Percentiles rank a stretch among this genome's conserved stretches.
phyloP scores from a whole-genome alignment of 805 yeast genomes.

The Pichia manshurica region DNA sequence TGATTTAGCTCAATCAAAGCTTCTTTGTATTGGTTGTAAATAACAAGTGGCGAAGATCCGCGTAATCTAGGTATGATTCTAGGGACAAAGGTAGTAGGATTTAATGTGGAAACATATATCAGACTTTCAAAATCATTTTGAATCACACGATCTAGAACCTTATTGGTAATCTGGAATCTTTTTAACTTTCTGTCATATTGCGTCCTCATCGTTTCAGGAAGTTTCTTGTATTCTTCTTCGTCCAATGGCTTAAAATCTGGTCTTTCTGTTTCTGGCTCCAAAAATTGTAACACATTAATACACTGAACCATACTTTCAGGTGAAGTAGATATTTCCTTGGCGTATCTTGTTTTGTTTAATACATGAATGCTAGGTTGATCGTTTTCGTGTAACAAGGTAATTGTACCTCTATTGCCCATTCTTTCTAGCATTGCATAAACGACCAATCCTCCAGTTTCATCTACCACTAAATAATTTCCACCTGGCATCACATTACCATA shows the following conservation, averaged over 20 bases:
- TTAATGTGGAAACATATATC: slow-evolving; percentile 65
- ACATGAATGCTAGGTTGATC: slow-evolving; percentile 84
- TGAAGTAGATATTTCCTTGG: slow-evolving; percentile 40
- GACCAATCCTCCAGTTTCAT: slow-evolving; percentile 92
- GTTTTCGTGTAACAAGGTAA: slow-evolving; percentile 80
- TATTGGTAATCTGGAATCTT: slow-evolving; percentile 47
- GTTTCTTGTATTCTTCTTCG: slow-evolving; percentile 45
- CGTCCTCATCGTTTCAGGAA: slow-evolving; percentile 55
- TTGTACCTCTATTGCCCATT: slow-evolving; percentile 70
- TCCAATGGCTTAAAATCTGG: slow-evolving; percentile 40
- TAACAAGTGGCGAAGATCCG: slow-evolving; percentile 83
- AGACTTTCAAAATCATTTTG: slow-evolving; percentile 66
- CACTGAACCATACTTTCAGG: slow-evolving; percentile 36
- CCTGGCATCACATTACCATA: slow-evolving; percentile 83
- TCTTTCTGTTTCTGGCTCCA: slow-evolving; percentile 64
- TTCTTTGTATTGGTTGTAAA: slow-evolving; percentile 80
- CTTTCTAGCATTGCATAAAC: slow-evolving; percentile 83
- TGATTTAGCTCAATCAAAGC: slow-evolving; percentile 68
- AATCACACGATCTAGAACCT: slow-evolving; percentile 45
- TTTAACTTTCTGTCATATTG: slow-evolving; percentile 63
- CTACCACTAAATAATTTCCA: slow-evolving; percentile 81
- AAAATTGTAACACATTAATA: slow-evolving; percentile 71
- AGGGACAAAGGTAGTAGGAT: slow-evolving; percentile 60
- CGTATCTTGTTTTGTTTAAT: slow-evolving; percentile 58
- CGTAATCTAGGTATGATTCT: slow-evolving; percentile 56